phyloP scores from a whole-genome alignment of 345 rosid species.

The Combretum micranthum region DNA sequence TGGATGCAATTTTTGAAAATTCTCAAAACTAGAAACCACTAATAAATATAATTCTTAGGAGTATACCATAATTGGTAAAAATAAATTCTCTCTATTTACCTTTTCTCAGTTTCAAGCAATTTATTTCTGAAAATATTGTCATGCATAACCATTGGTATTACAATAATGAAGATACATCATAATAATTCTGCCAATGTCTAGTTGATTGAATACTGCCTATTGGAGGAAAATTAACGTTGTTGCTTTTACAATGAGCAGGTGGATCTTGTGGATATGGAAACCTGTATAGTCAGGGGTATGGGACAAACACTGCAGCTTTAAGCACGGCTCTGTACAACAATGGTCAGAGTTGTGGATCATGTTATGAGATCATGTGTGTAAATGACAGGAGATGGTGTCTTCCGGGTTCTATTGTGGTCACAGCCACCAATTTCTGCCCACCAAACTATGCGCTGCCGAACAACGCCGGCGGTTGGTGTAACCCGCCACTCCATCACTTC shows the following conservation, averaged over 20 bases:
- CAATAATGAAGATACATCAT: too few species aligned
- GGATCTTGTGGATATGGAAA: constrained; percentile 76
- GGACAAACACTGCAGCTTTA: constrained; percentile 61
- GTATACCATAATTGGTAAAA: too few species aligned
- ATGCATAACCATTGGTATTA: too few species aligned
- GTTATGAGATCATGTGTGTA: constrained; percentile 52
- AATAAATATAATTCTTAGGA: too few species aligned
- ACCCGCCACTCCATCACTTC: constrained; percentile 64
- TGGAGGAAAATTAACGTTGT: too few species aligned
- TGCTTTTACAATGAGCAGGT: constrained; percentile 19
- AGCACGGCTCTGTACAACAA: constrained; percentile 62
- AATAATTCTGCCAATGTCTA: too few species aligned
- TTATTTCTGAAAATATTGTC: too few species aligned
- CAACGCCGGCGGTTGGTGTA: constrained; percentile 73
- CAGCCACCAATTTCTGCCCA: constrained; percentile 71
- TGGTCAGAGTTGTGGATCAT: constrained; percentile 58
- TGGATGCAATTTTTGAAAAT: too few species aligned
- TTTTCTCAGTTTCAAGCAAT: too few species aligned
- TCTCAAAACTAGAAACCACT: too few species aligned
- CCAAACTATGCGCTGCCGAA: constrained; percentile 62
- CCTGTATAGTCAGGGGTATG: constrained; percentile 66
- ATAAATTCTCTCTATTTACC: too few species aligned
- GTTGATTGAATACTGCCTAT: too few species aligned
- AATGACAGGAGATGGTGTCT: constrained; percentile 54
- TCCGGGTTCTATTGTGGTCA: constrained; percentile 51